A percentile compares a stretch with the other conserved stretches of the same genome.
Evolutionary conservation across 139 green algal species (phyloP).

Genomic region (Tetradesmus lagerheimii): DNA sequence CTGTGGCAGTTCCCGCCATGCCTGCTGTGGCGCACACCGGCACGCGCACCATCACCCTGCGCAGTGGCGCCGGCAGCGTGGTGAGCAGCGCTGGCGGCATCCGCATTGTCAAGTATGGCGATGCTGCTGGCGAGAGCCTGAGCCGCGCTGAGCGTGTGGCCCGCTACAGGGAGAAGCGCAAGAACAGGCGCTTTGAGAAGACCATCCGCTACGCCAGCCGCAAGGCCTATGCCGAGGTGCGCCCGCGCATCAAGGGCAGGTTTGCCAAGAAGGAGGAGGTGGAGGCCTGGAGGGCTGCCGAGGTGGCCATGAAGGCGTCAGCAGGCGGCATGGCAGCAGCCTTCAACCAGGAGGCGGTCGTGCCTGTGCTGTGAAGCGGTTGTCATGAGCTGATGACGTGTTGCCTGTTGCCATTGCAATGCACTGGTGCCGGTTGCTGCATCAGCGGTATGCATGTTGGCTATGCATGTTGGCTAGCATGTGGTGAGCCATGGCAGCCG

Average conservation of each 20-base stretch:
- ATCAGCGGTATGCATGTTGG: too few species aligned
- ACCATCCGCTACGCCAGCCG: conserved; percentile 87
- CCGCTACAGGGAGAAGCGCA: conserved; percentile 83
- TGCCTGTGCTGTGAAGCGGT: conserved; percentile 33
- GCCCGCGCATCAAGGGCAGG: conserved; percentile 88
- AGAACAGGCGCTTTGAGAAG: conserved; percentile 82
- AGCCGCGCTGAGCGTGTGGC: conserved; percentile 67
- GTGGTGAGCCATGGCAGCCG: too few species aligned
- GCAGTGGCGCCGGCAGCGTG: background rate
- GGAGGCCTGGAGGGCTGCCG: conserved; percentile 59
- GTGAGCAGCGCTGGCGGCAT: background rate
- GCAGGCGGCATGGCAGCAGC: too few species aligned
- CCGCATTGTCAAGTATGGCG: conserved; percentile 28
- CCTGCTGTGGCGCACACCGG: background rate
- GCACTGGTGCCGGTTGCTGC: too few species aligned
- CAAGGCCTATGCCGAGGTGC: conserved; percentile 90
- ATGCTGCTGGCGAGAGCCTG: conserved; percentile 52
- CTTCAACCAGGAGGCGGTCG: background rate
- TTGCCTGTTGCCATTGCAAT: too few species aligned
- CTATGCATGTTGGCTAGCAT: too few species aligned
- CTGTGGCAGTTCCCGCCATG: background rate
- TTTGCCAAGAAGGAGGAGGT: conserved; percentile 87
- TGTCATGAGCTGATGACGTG: background rate
- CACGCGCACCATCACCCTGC: background rate
- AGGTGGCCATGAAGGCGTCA: conserved; percentile 42